phyloP scores from a whole-genome alignment of 495 filamentous ascomycete genomes.

The Trichoderma erinaceum region DNA sequence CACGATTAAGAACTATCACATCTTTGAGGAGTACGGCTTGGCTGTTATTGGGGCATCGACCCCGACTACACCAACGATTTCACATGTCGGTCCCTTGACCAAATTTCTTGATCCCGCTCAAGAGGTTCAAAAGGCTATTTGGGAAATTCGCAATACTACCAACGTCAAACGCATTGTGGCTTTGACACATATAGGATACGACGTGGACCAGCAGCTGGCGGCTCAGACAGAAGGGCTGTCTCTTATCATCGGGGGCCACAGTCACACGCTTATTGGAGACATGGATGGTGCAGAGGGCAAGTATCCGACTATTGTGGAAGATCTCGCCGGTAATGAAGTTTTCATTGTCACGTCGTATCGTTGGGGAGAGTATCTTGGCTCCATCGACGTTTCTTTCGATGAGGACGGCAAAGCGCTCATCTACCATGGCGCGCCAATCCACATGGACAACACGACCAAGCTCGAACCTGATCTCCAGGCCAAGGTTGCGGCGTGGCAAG shows the following conservation, averaged over 20 bases:
- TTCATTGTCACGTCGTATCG: constrained; percentile 55
- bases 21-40: constrained; percentile 48
- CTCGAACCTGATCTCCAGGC: constrained; percentile 46
- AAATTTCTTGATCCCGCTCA: constrained; percentile 42
- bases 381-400: constrained; percentile 52
- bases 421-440: constrained; percentile 52
- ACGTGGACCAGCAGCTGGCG: constrained; percentile 49
- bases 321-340: constrained; percentile 53
- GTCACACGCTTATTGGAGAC: constrained; percentile 51
- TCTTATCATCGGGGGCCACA: constrained; percentile 55
- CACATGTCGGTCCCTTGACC: constrained; percentile 44
- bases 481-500: constrained; percentile 46
- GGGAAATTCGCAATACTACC: constrained; percentile 42
- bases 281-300: constrained; percentile 41
- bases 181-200: constrained; percentile 55
- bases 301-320: constrained; percentile 51
- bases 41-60: constrained; percentile 55
- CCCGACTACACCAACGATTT: constrained; percentile 45
- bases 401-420: constrained; percentile 44
- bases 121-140: constrained; percentile 48
- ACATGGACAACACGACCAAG: constrained; percentile 47
- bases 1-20: constrained; percentile 51
- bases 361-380: constrained; percentile 56
- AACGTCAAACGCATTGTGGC: constrained; percentile 51
- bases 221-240: constrained; percentile 43